phyloP scores from a whole-genome alignment of 495 filamentous ascomycete species.

The Xylaria longipes region DNA sequence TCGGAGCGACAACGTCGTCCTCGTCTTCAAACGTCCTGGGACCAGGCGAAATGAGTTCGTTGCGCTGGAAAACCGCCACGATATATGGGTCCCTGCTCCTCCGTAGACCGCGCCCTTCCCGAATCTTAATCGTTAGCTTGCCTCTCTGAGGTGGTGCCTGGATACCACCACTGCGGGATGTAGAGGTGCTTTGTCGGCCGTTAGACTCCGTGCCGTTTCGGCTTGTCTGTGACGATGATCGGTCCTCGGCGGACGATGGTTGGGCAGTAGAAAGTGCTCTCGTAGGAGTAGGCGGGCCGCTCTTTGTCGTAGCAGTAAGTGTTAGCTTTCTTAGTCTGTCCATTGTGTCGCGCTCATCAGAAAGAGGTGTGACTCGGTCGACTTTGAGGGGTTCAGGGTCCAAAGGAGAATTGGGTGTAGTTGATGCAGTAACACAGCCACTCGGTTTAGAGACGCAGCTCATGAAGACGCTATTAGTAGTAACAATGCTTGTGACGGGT shows the following conservation, averaged over 20 bases:
- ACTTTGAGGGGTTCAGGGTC: slow-evolving; percentile 52
- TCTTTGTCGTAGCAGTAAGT: slow-evolving; percentile 79
- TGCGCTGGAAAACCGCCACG: slow-evolving; percentile 95
- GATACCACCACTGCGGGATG: slow-evolving; percentile 48
- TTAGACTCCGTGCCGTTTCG: slow-evolving; percentile 48
- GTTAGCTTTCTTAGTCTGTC: slow-evolving; percentile 88
- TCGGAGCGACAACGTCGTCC: slow-evolving; percentile 49
- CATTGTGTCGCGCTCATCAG: slow-evolving; percentile 63
- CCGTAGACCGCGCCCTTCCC: slow-evolving; percentile 80
- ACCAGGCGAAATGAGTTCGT: slow-evolving; percentile 91
- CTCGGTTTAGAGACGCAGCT: slow-evolving; percentile 79
- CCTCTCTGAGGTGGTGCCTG: slow-evolving; percentile 81
- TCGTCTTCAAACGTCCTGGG: slow-evolving; percentile 65
- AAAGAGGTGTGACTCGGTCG: slow-evolving; percentile 58
- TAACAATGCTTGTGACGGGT: slow-evolving; percentile 71
- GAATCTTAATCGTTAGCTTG: slow-evolving; percentile 86
- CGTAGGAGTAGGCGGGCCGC: slow-evolving; percentile 85
- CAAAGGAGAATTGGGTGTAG: slow-evolving; percentile 63
- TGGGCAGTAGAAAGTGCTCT: slow-evolving; percentile 73
- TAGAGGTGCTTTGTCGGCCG: slow-evolving; percentile 49
- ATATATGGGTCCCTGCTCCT: slow-evolving; percentile 90
- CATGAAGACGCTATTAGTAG: slow-evolving; percentile 69
- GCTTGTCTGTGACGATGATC: slow-evolving; percentile 48
- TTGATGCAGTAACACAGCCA: slow-evolving; percentile 56
- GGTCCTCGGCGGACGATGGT: slow-evolving; percentile 44